Evolutionary conservation across 1,284 basidiomycete species (phyloP), one percentile per base, ranked within the genome.

Genomic region (Volvariella surrecta): DNA sequence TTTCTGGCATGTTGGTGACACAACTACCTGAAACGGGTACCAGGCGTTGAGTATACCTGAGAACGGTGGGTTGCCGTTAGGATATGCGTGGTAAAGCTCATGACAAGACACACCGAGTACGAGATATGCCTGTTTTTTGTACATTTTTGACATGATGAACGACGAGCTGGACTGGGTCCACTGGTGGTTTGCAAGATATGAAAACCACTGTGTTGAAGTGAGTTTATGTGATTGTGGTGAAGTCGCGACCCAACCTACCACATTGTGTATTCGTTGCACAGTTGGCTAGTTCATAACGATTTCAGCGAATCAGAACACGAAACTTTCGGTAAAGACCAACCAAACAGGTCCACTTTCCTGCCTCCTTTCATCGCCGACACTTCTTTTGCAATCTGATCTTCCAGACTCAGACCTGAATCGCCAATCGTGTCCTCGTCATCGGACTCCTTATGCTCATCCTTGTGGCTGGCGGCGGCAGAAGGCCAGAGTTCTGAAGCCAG

Each of bases 241-340:
- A 11, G 24, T 6, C 34, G 8, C 16, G 43, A 31, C n/a, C 31
- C 3, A 7, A 37, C 63, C 32, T 59, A 89, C 87, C 76, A 45
- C 87, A 90, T 34, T 79, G 73, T 0, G 84, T 88, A 53, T 84
- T 79, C 0, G 85, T 89, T 51, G 77, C 73, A 50, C 80, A 85
- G 53, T 78, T 89, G 3, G 64, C 86, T 89, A 47, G 13, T 43
- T 19, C 42, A 19, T 19, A 45, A 45, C 45, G 40, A 21, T 44
- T 16, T 42, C 40, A 22, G 37, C 24, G 11, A 46, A 30, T 31
- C 32, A 21, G 39, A 50, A 15, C 6, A 19, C 15, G 34, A 51
- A 39, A 32, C 4, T 24, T 10, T 39, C 19, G 32, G 44, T 22
- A 30, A 42, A 9, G 15, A 50, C 78, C 48, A 54, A 86, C 84